Conservation (phyloP, 2,329 filamentous ascomycete species). For the Eutypa lata region DNA sequence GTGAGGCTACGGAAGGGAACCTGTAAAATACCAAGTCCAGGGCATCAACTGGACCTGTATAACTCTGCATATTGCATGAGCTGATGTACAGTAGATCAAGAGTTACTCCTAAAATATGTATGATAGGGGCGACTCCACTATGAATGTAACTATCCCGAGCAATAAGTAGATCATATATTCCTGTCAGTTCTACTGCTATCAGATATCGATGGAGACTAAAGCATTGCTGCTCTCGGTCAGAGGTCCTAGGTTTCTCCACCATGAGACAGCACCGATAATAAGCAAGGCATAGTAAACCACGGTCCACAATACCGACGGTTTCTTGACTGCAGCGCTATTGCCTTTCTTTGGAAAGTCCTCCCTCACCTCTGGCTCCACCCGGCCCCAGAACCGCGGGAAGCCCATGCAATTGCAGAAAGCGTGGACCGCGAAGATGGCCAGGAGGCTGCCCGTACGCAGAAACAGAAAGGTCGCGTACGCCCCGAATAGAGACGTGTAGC, state of each 20-base stretch:
- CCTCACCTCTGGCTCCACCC: conserved; percentile 52
- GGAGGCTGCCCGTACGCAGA: conserved; percentile 77
- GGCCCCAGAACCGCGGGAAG: conserved; percentile 80
- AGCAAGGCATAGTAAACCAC: conserved; percentile 76
- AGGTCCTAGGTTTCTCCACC: conserved; percentile 67
- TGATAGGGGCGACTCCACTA: neutral
- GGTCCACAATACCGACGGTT: conserved; percentile 60
- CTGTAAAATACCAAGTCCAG: no score
- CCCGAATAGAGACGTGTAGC: conserved; percentile 89
- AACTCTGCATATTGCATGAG: no score
- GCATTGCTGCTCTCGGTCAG: conserved; percentile 64
- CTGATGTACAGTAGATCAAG: no score
- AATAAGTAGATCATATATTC: neutral
- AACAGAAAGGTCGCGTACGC: conserved; percentile 90
- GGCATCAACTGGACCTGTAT: no score
- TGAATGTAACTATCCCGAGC: neutral
- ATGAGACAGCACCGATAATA: conserved; percentile 66
- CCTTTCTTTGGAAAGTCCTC: conserved; percentile 19
- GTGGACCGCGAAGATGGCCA: conserved; percentile 73
- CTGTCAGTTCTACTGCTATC: conserved; percentile 3
- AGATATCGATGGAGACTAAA: conserved; percentile 34
- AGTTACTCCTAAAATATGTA: neutral
- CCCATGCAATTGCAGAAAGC: conserved; percentile 92
- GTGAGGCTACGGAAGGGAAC: no score
- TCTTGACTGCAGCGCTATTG: conserved; percentile 19